These are phyloP conservation scores for Mortierella sp. DNA, from an alignment of 371 early-diverging fungal species.

Conservation along the genomic window DNA sequence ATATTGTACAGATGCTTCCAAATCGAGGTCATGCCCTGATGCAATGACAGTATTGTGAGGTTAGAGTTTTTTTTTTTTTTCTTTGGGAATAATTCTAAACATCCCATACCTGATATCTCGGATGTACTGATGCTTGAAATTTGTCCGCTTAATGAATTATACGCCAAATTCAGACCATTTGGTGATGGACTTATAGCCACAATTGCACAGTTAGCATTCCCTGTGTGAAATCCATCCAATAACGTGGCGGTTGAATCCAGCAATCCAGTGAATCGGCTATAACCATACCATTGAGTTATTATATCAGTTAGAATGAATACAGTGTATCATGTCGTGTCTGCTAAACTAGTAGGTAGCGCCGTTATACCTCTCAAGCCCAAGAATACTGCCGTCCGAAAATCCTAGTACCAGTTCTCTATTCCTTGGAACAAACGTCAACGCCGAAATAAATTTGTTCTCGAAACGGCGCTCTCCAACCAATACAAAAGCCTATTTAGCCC, in stretches of 20 bases:
- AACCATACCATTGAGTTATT: not conserved
- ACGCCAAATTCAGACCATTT: slow-evolving; percentile 31
- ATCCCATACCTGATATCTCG: slow-evolving; percentile 22
- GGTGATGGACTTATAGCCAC: slow-evolving; percentile 42
- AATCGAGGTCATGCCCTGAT: slow-evolving; percentile 30
- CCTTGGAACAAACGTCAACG: slow-evolving; percentile 31
- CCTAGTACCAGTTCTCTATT: slow-evolving; percentile 44
- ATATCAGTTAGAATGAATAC: not conserved
- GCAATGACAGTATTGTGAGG: not conserved
- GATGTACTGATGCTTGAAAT: slow-evolving; percentile 25
- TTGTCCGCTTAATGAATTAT: slow-evolving; percentile 22
- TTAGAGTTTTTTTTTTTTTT: not conserved
- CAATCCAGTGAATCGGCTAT: slow-evolving; percentile 33
- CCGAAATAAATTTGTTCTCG: slow-evolving; percentile 41
- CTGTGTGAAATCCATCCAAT: slow-evolving; percentile 29
- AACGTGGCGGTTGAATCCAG: slow-evolving; percentile 24
- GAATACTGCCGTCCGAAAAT: slow-evolving; percentile 49
- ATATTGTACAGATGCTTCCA: slow-evolving; percentile 32
- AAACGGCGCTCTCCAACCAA: slow-evolving; percentile 46
- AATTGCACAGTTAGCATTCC: slow-evolving; percentile 12
- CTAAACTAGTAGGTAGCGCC: not conserved
- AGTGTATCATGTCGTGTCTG: no score
- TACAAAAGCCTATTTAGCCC: slow-evolving; percentile 38
- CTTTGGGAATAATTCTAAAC: not conserved
- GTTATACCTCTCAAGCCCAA: slow-evolving; percentile 46